phyloP scores from a whole-genome alignment of 805 yeast species.

The Pichia sporocuriosa region DNA sequence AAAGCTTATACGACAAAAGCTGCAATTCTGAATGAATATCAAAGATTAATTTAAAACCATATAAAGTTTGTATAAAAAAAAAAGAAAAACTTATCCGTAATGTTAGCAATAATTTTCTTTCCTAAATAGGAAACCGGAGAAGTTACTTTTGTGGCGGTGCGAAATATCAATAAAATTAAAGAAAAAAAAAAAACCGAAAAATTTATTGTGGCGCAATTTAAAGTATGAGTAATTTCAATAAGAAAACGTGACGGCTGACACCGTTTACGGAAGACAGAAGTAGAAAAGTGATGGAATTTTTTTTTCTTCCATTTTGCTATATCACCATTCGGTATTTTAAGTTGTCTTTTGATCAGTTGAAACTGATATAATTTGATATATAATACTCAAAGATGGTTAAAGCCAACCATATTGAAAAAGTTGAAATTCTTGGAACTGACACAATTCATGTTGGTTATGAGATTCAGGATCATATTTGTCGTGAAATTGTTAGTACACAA shows the following conservation, averaged over 20 bases:
- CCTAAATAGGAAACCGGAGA: no score
- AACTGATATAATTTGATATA: no score
- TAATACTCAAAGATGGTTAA: constrained; percentile 13
- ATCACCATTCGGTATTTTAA: no score
- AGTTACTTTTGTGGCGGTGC: not conserved
- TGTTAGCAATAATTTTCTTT: no score
- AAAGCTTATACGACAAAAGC: not conserved
- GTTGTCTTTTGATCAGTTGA: no score
- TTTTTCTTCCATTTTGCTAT: no score
- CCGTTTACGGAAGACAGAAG: no score
- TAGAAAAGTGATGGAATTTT: no score
- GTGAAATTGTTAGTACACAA: constrained; percentile 52
- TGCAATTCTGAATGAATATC: not conserved
- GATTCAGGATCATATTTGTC: constrained; percentile 66
- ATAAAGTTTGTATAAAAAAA: not conserved
- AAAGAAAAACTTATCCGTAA: not conserved
- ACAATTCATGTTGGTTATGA: constrained; percentile 87
- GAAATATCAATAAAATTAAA: not conserved
- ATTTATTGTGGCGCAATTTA: not conserved
- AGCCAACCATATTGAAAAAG: constrained; percentile 36
- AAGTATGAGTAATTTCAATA: not conserved
- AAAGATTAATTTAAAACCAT: no score
- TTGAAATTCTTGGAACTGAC: constrained; percentile 73
- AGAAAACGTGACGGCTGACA: no score
- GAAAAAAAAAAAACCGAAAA: no score